Percentiles rank a stretch among this genome's conserved stretches.
phyloP scores from a whole-genome alignment of 2,329 filamentous ascomycete species.

The Xylariaceae sp. region DNA sequence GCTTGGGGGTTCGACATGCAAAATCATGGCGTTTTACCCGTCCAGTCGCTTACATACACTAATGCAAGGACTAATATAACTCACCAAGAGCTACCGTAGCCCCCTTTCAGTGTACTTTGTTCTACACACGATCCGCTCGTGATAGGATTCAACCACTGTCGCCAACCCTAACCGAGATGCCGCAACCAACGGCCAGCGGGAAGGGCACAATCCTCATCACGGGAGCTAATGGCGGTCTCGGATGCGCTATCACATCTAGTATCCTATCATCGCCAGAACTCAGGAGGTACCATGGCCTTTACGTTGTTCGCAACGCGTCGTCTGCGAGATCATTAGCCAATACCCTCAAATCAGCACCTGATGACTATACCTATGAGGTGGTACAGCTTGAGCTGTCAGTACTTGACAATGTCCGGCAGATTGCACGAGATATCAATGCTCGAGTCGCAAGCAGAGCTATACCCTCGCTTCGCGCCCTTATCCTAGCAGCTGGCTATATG shows the following conservation, averaged over 20 bases:
- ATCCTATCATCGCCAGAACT: background rate
- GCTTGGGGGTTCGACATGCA: no score
- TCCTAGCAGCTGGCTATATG: conserved; percentile 15
- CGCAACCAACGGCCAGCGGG: background rate
- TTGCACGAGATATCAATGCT: conserved; percentile 8
- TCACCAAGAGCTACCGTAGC: no score
- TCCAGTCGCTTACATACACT: no score
- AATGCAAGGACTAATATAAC: no score
- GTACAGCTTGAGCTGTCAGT: conserved; percentile 5
- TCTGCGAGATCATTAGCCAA: background rate
- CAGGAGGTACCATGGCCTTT: conserved; percentile 1
- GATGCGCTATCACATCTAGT: background rate
- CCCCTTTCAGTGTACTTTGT: no score
- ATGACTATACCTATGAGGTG: background rate
- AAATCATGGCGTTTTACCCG: no score
- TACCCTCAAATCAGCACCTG: background rate
- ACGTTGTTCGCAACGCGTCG: conserved; percentile 2
- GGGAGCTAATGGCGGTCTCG: conserved; percentile 14
- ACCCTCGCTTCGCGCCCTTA: conserved; percentile 17
- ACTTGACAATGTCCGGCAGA: conserved; percentile 7
- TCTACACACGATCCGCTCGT: no score
- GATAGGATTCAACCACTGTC: no score
- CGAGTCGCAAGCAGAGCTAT: conserved; percentile 14
- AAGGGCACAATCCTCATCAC: conserved; percentile 12
- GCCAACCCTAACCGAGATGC: background rate